These are phyloP conservation scores for Umbelopsis sp. DNA, from an alignment of 371 early-diverging fungal species.

Conservation along the genomic window DNA sequence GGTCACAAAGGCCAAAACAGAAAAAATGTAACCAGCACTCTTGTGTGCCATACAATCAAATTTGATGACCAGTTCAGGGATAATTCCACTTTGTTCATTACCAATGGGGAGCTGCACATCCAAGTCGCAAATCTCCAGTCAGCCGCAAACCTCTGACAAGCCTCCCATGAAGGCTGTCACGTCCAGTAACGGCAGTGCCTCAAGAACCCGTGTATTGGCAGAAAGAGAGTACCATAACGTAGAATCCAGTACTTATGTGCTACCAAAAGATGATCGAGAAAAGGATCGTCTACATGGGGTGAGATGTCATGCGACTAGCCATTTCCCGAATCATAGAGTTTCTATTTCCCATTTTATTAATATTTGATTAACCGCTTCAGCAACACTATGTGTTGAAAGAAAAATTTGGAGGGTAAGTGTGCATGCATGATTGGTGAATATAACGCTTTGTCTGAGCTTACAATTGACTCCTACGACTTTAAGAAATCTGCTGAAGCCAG, in stretches of 20 bases:
- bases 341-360: background rate
- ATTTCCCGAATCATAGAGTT: background rate
- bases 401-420: background rate
- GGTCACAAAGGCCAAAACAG: too few species aligned
- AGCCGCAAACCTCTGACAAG: background rate
- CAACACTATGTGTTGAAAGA: constrained; percentile 17
- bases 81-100: too few species aligned
- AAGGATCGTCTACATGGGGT: constrained; percentile 46
- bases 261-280: constrained; percentile 46
- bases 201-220: constrained; percentile 24
- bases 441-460: background rate
- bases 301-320: constrained; percentile 19
- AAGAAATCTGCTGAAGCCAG: constrained; percentile 45
- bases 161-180: background rate
- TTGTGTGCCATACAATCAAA: too few species aligned
- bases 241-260: constrained; percentile 36
- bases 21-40: too few species aligned
- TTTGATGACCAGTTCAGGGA: too few species aligned
- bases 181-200: background rate
- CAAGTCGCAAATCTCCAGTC: too few species aligned
- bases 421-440: too few species aligned
- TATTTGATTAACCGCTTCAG: background rate
- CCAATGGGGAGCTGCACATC: too few species aligned
- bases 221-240: constrained; percentile 40
- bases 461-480: background rate